Conservation (phyloP, 2,329 filamentous ascomycete species). For the Talaromyces sp. region DNA sequence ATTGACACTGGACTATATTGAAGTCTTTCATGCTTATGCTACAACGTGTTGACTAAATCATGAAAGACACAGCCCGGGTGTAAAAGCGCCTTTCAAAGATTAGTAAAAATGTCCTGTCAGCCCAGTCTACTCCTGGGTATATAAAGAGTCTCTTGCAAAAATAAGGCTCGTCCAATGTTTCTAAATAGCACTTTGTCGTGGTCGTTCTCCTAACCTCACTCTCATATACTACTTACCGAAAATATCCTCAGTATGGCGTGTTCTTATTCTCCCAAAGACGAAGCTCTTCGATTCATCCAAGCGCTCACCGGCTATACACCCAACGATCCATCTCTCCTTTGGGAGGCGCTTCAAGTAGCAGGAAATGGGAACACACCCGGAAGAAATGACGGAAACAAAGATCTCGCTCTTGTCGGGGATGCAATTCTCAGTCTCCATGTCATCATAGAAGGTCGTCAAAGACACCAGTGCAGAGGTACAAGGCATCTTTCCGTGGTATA, state of each 20-base stretch:
- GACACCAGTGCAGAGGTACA: neutral
- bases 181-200: neutral
- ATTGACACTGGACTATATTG: neutral
- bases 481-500: too few species aligned
- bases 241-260: neutral
- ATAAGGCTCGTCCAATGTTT: neutral
- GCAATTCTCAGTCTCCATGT: neutral
- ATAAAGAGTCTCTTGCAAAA: neutral
- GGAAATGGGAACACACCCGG: neutral
- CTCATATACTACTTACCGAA: neutral
- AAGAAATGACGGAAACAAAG: neutral
- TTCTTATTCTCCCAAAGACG: neutral
- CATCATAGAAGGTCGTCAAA: neutral
- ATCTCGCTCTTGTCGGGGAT: neutral
- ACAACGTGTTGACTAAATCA: neutral
- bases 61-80: neutral
- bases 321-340: neutral
- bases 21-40: neutral
- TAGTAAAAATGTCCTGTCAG: neutral
- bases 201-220: too few species aligned
- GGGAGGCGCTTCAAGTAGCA: neutral
- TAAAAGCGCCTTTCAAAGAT: neutral
- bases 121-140: neutral
- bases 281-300: neutral
- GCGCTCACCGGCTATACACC: neutral